phyloP scores from a whole-genome alignment of 768 basidiomycete genomes.

The Fomitopsis serialis region DNA sequence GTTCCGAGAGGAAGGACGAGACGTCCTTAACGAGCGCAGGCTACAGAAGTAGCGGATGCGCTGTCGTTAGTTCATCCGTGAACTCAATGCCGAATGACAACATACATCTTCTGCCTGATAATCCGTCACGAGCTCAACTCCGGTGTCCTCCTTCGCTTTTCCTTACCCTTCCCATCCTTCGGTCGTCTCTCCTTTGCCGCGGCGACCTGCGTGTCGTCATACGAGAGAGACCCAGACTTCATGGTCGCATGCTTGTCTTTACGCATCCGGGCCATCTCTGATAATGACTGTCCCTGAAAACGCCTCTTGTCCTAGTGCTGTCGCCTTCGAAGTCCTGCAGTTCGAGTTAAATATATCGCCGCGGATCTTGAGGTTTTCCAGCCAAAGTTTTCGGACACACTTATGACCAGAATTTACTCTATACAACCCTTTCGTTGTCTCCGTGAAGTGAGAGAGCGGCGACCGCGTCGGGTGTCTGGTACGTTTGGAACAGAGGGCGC shows the following conservation, averaged over 20 bases:
- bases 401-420: no score
- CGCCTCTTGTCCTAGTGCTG: no score
- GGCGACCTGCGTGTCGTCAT: not conserved
- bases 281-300: no score
- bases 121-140: not conserved
- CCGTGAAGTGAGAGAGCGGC: no score
- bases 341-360: no score
- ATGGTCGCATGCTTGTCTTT: not conserved
- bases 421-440: no score
- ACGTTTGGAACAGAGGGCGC: no score
- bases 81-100: not conserved
- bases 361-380: no score
- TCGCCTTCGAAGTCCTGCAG: no score
- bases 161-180: not conserved
- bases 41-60: not conserved
- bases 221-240: no score
- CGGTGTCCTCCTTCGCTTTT: not conserved
- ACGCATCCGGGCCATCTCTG: not conserved
- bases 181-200: not conserved
- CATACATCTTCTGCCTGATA: not conserved
- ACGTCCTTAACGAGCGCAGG: constrained; percentile 4
- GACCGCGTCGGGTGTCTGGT: no score
- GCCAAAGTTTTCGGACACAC: no score
- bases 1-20: constrained; percentile 1
- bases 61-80: not conserved